Evolutionary conservation across 2,329 filamentous ascomycete species (phyloP), one percentile per base, ranked within the genome.

Genomic region (Cephalotrichum gorgonifer): DNA sequence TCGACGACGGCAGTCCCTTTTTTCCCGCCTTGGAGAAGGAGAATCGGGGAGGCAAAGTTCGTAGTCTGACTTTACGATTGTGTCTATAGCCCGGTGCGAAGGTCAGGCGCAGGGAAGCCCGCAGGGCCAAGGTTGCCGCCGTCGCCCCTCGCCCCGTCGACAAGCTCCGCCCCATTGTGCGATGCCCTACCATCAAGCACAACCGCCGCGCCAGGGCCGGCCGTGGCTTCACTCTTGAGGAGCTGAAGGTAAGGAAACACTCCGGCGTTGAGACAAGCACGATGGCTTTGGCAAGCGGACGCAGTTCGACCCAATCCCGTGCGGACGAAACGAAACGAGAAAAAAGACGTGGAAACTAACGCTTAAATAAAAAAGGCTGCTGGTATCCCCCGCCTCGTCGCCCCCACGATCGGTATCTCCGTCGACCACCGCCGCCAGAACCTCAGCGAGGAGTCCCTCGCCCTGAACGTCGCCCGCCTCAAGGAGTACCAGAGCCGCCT

Each of bases 131-230:
- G 86, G 91, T 91, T 67, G 90, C 89, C 64, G 85, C 88, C 66
- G 79, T 97, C 67, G 93, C 93, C 69, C 93, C 93, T 68, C 89
- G 93, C 65, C 93, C 93, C 62, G 87, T 96, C 73, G 93, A 98
- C 82, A 90, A 88, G 75, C 82, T 98, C 69, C 85, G 90, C 71
- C 93, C 93, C 60, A 76, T 97, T 73, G 91, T 98, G 63, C 87
- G 90, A 78, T 97, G 91, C 85, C 91, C 93, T 68, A 91, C 88
- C 64, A 75, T 96, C 79, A 95, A 94, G 82, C 95, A 98, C 83
- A 98, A 98, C 88, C 90, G 93, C 70, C 89, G 89, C 70, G 86
- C 94, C 68, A 86, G 93, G 71, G 83, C 88, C 68, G 93, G 93
- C 73, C 89, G 93, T 79, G 93, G 93, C 71, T 98, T 98, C 86